phyloP scores from a whole-genome alignment of 2,329 filamentous ascomycete genomes.

The Calonectria pteridis region DNA sequence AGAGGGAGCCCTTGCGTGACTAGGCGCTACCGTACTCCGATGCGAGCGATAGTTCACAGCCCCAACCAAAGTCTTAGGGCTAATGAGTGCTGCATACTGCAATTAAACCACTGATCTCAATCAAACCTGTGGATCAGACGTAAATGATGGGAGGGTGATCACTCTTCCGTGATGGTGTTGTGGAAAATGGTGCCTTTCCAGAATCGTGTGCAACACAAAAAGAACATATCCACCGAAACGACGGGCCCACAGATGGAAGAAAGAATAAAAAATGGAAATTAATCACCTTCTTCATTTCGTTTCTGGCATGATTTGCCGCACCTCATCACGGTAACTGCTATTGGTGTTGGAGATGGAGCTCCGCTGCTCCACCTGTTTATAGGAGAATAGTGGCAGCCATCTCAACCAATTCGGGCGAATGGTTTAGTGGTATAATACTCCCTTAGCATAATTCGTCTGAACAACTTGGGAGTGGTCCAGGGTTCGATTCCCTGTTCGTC shows the following conservation, averaged over 20 bases:
- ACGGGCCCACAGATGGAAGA: not conserved
- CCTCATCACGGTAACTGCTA: not conserved
- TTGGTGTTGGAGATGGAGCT: not conserved
- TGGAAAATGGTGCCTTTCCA: not conserved
- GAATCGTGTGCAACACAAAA: not conserved
- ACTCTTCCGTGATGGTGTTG: not conserved
- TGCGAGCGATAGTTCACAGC: not conserved
- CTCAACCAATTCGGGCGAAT: constrained; percentile 9
- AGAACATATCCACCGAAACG: not conserved
- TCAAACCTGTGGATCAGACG: not conserved
- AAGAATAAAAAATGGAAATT: not conserved
- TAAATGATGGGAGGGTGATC: not conserved
- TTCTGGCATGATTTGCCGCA: not conserved
- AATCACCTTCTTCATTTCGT: not conserved
- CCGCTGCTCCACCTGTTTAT: not conserved
- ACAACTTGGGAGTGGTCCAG: constrained; percentile 11
- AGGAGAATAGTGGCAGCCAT: not conserved
- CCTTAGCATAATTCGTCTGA: constrained; percentile 15
- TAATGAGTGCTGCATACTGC: not conserved
- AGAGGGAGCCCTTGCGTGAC: not conserved
- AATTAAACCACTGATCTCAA: not conserved
- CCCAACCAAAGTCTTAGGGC: not conserved
- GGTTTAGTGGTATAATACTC: constrained; percentile 22
- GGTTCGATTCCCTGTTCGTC: constrained; percentile 23
- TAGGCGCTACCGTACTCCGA: not conserved